A percentile compares a stretch with the other conserved stretches of the same genome.
phyloP scores from a whole-genome alignment of 1,284 basidiomycete genomes.

The Sphaerobolus stellatus region DNA sequence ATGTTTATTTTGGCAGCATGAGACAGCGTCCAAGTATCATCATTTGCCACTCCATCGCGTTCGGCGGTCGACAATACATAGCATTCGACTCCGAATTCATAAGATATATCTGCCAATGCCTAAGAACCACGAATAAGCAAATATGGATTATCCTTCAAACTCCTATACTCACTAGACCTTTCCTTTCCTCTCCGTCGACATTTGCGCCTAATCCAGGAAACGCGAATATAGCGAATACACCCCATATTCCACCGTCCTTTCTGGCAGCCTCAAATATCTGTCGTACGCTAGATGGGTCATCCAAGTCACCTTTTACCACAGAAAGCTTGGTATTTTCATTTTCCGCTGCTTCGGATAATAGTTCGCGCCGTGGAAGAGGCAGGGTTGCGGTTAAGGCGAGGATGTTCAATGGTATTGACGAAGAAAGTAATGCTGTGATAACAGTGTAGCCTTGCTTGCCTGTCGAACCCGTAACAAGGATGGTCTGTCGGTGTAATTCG shows the following conservation, averaged over 20 bases:
- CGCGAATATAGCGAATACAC: conserved; percentile 39
- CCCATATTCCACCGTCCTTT: conserved; percentile 36
- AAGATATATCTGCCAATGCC: conserved; percentile 35
- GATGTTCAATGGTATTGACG: no score
- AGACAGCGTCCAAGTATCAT: conserved; percentile 30
- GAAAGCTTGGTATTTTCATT: conserved; percentile 29
- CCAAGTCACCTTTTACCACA: conserved; percentile 39
- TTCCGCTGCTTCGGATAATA: conserved; percentile 1
- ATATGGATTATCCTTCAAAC: not conserved
- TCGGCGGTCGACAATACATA: conserved; percentile 40
- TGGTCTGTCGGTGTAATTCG: no score
- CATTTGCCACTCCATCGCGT: conserved; percentile 35
- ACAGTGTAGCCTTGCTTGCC: conserved; percentile 43
- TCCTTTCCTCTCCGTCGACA: conserved; percentile 39
- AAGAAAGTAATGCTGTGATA: conserved; percentile 28
- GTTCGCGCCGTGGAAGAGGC: conserved; percentile 29
- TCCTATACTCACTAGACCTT: conserved; percentile 38
- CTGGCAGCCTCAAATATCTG: conserved; percentile 40
- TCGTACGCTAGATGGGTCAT: conserved; percentile 29
- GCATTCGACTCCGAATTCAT: conserved; percentile 34
- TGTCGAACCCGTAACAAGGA: conserved; percentile 44
- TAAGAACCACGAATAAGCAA: no score
- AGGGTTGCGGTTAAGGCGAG: conserved; percentile 37
- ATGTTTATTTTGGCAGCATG: conserved; percentile 38
- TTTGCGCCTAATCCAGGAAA: conserved; percentile 42